These are phyloP conservation scores for Candida oleophila DNA, from an alignment of 805 yeast genomes.

Conservation along the genomic window DNA sequence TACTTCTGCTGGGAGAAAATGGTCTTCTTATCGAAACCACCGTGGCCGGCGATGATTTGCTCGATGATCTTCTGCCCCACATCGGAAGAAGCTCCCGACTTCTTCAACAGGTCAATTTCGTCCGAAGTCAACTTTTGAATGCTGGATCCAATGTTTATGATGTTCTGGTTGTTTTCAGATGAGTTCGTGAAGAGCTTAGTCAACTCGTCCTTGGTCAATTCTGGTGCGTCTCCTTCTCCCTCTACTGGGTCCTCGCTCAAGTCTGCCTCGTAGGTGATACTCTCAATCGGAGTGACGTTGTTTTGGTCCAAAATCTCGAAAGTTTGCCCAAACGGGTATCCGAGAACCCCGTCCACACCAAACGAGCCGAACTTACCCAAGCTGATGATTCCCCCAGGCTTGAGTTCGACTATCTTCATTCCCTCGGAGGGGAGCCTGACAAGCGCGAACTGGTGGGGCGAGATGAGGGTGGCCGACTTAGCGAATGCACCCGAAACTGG, in stretches of 20 bases:
- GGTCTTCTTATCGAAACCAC: slow-evolving; percentile 85
- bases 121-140: slow-evolving; percentile 71
- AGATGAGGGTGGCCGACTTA: slow-evolving; percentile 34
- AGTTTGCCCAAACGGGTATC: slow-evolving; percentile 82
- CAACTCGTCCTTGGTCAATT: slow-evolving; percentile 37
- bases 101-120: slow-evolving; percentile 85
- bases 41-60: slow-evolving; percentile 79
- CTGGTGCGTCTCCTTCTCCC: slow-evolving; percentile 25
- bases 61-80: slow-evolving; percentile 78
- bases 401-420: slow-evolving; percentile 67
- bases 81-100: slow-evolving; percentile 57
- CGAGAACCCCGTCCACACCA: slow-evolving; percentile 68
- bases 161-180: slow-evolving; percentile 63
- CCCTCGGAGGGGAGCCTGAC: slow-evolving; percentile 81
- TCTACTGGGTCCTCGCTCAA: slow-evolving; percentile 6
- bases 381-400: slow-evolving; percentile 57
- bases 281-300: slow-evolving; percentile 48
- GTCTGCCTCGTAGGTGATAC: slow-evolving; percentile 30
- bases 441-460: slow-evolving; percentile 55
- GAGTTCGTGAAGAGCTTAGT: slow-evolving; percentile 39
- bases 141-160: slow-evolving; percentile 64
- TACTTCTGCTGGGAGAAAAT: slow-evolving; percentile 89
- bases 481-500: too few relatives aligned
- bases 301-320: slow-evolving; percentile 74
- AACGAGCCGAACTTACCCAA: slow-evolving; percentile 94